phyloP scores from a whole-genome alignment of 176 grass and related monocot genomes.

The Phoenix dactylifera region DNA sequence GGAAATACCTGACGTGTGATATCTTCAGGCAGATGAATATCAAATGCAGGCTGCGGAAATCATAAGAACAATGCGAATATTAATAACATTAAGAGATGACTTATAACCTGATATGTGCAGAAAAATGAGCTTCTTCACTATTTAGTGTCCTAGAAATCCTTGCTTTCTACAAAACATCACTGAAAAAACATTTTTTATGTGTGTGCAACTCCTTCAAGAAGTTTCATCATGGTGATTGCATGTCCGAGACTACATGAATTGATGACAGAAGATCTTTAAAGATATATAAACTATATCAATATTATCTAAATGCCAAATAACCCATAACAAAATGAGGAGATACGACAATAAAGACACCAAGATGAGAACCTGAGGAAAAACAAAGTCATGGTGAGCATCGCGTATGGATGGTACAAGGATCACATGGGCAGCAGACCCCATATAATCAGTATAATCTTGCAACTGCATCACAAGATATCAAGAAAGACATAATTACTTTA shows the following conservation, averaged over 20 bases:
- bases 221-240: too few relatives aligned
- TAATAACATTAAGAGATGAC: slow-evolving; percentile 6
- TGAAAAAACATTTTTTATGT: too few relatives aligned
- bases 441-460: slow-evolving; percentile 68
- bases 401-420: slow-evolving; percentile 74
- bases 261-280: too few relatives aligned
- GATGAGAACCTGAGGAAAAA: slow-evolving; percentile 79
- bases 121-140: background rate
- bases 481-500: slow-evolving; percentile 2
- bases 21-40: slow-evolving; percentile 62
- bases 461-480: slow-evolving; percentile 43
- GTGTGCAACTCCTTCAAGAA: too few relatives aligned
- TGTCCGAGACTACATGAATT: too few relatives aligned
- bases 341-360: background rate
- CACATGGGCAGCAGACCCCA: slow-evolving; percentile 52
- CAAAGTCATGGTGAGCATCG: slow-evolving; percentile 87
- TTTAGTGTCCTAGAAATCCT: too few relatives aligned
- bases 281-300: too few relatives aligned
- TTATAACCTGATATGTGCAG: background rate
- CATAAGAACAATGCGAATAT: slow-evolving; percentile 2
- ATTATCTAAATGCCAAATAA: too few relatives aligned
- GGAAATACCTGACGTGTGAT: slow-evolving; percentile 49
- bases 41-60: slow-evolving; percentile 42
- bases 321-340: too few relatives aligned
- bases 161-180: too few relatives aligned